phyloP scores from a whole-genome alignment of 75 land plant species.

The Cryptomeria japonica region DNA sequence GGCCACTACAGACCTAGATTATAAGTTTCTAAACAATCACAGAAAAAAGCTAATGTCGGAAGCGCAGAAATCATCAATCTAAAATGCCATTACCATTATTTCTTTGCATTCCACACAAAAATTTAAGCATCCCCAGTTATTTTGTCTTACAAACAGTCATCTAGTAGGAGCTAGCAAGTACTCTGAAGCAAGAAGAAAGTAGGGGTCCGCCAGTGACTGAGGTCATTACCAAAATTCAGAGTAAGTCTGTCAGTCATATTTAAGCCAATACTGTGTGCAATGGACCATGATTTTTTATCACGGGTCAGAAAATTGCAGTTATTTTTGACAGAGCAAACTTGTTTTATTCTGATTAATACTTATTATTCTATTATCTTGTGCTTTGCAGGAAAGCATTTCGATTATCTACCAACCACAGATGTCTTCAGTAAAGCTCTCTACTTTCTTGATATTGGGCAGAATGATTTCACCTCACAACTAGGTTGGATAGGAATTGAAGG shows the following conservation, averaged over 20 bases:
- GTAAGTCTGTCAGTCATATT: background rate
- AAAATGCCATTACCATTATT: too few relatives aligned
- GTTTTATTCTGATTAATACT: background rate
- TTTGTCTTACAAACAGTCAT: too few relatives aligned
- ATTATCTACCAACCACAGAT: conserved; percentile 41
- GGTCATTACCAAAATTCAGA: background rate
- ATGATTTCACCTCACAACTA: conserved; percentile 69
- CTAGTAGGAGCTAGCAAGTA: too few relatives aligned
- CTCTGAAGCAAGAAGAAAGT: background rate
- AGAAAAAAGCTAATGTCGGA: too few relatives aligned
- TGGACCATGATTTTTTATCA: background rate
- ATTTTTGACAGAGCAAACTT: background rate
- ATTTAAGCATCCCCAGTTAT: too few relatives aligned
- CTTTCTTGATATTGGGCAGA: conserved; percentile 76
- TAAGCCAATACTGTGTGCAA: background rate
- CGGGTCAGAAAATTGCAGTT: background rate
- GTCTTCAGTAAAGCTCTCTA: conserved; percentile 60
- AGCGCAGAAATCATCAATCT: too few relatives aligned
- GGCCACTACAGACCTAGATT: background rate
- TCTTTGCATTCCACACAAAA: too few relatives aligned
- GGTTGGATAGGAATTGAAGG: conserved; percentile 47
- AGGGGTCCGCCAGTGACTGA: background rate
- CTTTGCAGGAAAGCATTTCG: conserved; percentile 3
- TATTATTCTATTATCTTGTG: background rate
- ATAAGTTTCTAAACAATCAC: too few relatives aligned